Evolutionary conservation across 306 rosid genomes (phyloP).

Genomic region (cucumber (Cucumis sativus)): DNA sequence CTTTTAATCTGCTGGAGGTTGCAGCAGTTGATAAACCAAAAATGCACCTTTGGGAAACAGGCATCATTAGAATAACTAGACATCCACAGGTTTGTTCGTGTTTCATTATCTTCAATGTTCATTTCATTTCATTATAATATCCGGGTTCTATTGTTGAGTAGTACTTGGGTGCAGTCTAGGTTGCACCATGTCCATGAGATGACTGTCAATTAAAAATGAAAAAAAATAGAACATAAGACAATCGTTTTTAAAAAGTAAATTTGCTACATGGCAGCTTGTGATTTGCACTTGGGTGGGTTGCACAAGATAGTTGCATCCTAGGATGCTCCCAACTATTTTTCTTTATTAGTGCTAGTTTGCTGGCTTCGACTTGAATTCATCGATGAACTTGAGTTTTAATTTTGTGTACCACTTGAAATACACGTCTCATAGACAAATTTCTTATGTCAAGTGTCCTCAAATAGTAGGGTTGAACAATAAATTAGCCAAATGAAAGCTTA

Average conservation of each 20-base stretch:
- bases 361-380: background rate
- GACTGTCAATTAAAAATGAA: too few species aligned
- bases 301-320: too few species aligned
- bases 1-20: slow-evolving; percentile 87
- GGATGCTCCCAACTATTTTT: too few species aligned
- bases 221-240: too few species aligned
- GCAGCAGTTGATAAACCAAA: slow-evolving; percentile 99
- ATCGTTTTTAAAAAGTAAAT: too few species aligned
- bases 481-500: background rate
- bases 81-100: slow-evolving; percentile 79
- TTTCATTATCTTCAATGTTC: background rate
- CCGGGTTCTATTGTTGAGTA: background rate
- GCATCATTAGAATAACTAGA: slow-evolving; percentile 88
- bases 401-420: background rate
- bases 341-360: background rate
- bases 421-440: background rate
- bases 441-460: background rate
- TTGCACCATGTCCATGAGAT: too few species aligned
- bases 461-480: background rate
- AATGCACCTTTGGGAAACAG: slow-evolving; percentile 96
- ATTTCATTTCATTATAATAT: background rate
- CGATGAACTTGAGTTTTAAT: background rate
- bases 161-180: too few species aligned
- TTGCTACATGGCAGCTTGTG: too few species aligned
- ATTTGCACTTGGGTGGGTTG: too few species aligned